Base-by-base conservation (phyloP, 352 stramenopile species). In the Phytophthora pseudosyringae region DNA sequence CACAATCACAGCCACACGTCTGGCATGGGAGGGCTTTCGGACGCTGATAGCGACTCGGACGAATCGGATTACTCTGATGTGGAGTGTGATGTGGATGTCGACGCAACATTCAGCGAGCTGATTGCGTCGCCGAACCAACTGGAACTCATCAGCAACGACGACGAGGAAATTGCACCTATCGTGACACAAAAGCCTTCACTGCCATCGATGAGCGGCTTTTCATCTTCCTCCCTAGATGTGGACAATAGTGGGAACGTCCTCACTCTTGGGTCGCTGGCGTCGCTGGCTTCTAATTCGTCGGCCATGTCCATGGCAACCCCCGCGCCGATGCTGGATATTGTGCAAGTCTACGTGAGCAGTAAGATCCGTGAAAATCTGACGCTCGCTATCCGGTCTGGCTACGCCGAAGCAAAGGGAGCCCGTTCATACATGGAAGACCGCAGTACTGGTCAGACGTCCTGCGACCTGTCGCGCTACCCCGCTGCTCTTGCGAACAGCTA, bases 391-490 rank as follows among this genome's bases (percentile, higher is more conserved):
- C 83, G 85, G 13, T 92, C 86, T 9, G 88, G 87, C 4, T 95
- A 94, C 39, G 88, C 84, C 10, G 86, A 96, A 55, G 88, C 87
- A 10, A 96, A 96, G 73, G 89, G 89, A 36, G 77, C 77, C 9
- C 83, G 89, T 2, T 88, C 83, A 35, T 94, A 91, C 71, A 97
- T 97, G 89, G 89, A 97, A 69, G 89, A 97, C 69, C 81, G 86
- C 43, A 91, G 39, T 40, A 73, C 77, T 33, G 80, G 84, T 6
- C 71, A 90, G 43, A 75, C 82, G 5, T 66, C 67, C 12, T 85
- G 76, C 43, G 69, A 80, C 12, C 49, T 94, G 10, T 66, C 64
- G 3, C 60, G 56, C 11, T 93, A 86, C 54, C 67, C 78, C 11
- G 33, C 39, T 13, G 64, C 60, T 7, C 62, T 93, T 18, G 41